These are phyloP conservation scores for Tetrahymena borealis DNA, from an alignment of 73 alveolate species.

Conservation along the genomic window DNA sequence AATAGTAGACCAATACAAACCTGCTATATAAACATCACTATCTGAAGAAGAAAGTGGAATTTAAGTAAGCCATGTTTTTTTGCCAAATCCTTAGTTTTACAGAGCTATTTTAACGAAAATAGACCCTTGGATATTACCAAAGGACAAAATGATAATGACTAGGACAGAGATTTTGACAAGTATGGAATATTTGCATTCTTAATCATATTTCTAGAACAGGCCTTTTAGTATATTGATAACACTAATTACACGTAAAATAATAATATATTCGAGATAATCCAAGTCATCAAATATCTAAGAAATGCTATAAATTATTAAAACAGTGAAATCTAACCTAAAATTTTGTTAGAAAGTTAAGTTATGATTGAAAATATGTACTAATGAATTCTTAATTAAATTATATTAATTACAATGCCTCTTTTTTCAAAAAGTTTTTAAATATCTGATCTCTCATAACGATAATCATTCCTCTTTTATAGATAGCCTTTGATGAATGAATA, in stretches of 20 bases:
- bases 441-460: not conserved
- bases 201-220: not conserved
- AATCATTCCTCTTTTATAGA: not conserved
- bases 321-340: not conserved
- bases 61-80: not conserved
- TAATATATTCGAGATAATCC: not conserved
- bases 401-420: not conserved
- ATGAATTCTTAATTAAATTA: no score
- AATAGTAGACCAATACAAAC: constrained; percentile 72
- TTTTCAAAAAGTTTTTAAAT: not conserved
- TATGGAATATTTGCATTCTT: not conserved
- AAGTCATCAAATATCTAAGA: not conserved
- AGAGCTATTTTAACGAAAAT: not conserved
- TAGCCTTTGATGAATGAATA: not conserved
- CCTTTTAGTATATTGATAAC: not conserved
- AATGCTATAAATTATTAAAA: not conserved
- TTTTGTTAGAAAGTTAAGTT: not conserved
- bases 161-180: not conserved
- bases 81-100: not conserved
- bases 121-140: not conserved
- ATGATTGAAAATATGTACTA: no score
- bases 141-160: not conserved
- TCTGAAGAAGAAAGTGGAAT: not conserved
- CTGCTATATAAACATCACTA: constrained; percentile 38
- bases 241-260: not conserved